Conservation (phyloP, 2,329 filamentous ascomycete species). For the Arthrobotrys pseudoclavata region DNA sequence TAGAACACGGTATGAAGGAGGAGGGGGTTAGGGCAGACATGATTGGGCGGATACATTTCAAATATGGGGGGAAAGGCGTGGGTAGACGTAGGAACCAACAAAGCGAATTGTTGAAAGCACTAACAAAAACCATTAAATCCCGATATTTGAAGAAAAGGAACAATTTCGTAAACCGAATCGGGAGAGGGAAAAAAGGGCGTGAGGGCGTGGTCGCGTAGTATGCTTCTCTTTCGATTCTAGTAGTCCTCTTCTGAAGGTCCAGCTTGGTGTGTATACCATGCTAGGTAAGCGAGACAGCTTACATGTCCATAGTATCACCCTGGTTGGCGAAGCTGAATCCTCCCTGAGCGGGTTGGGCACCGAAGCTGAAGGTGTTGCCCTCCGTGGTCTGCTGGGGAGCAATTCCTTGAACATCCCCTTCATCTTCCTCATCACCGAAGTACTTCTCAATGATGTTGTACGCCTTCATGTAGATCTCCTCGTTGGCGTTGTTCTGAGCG, state of each 20-base stretch:
- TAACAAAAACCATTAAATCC: constrained; percentile 58
- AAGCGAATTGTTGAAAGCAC: constrained; percentile 52
- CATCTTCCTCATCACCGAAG: constrained; percentile 97
- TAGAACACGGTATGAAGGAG: constrained; percentile 47
- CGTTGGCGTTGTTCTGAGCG: constrained; percentile 99
- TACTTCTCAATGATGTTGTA: constrained; percentile 99
- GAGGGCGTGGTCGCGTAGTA: background rate
- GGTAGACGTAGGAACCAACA: constrained; percentile 52
- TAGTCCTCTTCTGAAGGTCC: background rate
- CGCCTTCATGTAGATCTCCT: constrained; percentile 99
- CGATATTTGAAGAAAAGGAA: constrained; percentile 41
- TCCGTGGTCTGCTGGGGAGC: constrained; percentile 79
- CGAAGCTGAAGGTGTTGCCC: constrained; percentile 78
- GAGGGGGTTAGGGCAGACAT: constrained; percentile 36
- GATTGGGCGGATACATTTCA: constrained; percentile 53
- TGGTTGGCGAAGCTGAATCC: constrained; percentile 94
- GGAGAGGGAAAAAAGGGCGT: background rate
- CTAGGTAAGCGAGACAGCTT: constrained; percentile 64
- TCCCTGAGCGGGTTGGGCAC: constrained; percentile 73
- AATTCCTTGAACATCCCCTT: constrained; percentile 80
- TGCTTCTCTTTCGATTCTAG: background rate
- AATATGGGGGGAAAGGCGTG: constrained; percentile 20
- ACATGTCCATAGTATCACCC: constrained; percentile 82
- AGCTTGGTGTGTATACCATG: background rate
- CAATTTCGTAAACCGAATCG: background rate